Percentiles rank a stretch among this genome's conserved stretches.
These are phyloP conservation scores for Kondoa malvinella DNA, from an alignment of 768 basidiomycete species.

Conservation along the genomic window DNA sequence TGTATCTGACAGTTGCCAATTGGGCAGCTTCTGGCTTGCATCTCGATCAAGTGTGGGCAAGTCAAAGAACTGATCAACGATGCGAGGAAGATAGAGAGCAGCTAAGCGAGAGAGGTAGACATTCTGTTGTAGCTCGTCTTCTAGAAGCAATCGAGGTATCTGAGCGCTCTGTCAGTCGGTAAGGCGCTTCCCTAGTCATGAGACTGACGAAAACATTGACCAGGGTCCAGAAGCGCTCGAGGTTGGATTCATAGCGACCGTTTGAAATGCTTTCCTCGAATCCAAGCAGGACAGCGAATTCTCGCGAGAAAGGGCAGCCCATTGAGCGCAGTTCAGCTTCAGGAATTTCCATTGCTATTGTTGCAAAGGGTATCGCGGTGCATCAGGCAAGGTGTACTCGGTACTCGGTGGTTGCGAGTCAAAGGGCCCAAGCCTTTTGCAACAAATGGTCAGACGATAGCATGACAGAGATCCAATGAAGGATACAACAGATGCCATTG, in stretches of 20 bases:
- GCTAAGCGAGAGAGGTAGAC: constrained; percentile 27
- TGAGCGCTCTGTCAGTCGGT: too few relatives aligned
- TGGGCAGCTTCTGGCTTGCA: background rate
- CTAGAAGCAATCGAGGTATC: background rate
- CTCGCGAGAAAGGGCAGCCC: background rate
- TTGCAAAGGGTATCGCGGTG: too few relatives aligned
- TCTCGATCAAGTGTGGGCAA: background rate
- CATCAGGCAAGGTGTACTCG: too few relatives aligned
- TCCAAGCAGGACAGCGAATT: background rate
- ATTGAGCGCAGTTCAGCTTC: background rate
- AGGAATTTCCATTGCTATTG: too few relatives aligned
- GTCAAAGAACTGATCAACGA: background rate
- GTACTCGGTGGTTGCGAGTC: too few relatives aligned
- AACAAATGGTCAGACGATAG: too few relatives aligned
- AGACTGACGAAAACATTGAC: background rate
- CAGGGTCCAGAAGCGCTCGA: background rate
- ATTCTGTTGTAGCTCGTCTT: constrained; percentile 6
- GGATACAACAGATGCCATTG: too few relatives aligned
- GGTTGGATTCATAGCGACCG: background rate
- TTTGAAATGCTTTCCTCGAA: background rate
- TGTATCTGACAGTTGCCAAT: background rate
- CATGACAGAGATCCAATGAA: too few relatives aligned
- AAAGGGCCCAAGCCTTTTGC: too few relatives aligned
- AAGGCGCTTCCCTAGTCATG: too few relatives aligned
- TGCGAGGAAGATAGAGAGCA: constrained; percentile 5